These are phyloP conservation scores for Chaetomiaceae sp. DNA, from an alignment of 2,329 filamentous ascomycete genomes.

Conservation along the genomic window DNA sequence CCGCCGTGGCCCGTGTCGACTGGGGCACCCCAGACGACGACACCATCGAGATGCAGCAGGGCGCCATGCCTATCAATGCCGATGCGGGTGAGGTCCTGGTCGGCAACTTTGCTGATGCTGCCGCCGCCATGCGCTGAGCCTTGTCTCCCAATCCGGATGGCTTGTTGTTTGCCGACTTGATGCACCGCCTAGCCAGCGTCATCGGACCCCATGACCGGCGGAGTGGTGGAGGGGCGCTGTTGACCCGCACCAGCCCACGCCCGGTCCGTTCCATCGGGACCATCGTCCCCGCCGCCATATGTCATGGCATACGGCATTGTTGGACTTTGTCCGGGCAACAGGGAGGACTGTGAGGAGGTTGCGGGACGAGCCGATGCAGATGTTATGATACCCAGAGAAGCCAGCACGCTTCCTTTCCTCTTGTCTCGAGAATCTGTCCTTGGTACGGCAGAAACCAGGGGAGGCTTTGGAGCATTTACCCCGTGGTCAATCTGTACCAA, in stretches of 20 bases:
- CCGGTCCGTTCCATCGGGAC: conserved; percentile 1
- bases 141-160: neutral
- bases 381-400: conserved; percentile 21
- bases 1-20: conserved; percentile 45
- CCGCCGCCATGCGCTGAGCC: conserved; percentile 43
- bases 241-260: conserved; percentile 6
- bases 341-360: conserved; percentile 11
- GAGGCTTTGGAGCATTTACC: too few species aligned
- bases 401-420: conserved; percentile 12
- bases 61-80: conserved; percentile 32
- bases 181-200: neutral
- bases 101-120: conserved; percentile 56
- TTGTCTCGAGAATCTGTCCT: too few species aligned
- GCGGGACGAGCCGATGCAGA: conserved; percentile 12
- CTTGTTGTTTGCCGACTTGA: neutral
- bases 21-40: conserved; percentile 49
- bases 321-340: conserved; percentile 10
- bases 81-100: conserved; percentile 43
- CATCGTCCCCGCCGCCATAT: neutral
- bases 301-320: neutral
- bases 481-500: conserved; percentile 10
- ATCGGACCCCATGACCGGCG: neutral
- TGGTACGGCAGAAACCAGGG: too few species aligned
- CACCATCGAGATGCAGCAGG: conserved; percentile 39
- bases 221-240: neutral